A percentile compares a stretch with the other conserved stretches of the same genome.
These are phyloP conservation scores for Calonectria hawksworthii DNA, from an alignment of 2,329 filamentous ascomycete genomes.

Conservation along the genomic window DNA sequence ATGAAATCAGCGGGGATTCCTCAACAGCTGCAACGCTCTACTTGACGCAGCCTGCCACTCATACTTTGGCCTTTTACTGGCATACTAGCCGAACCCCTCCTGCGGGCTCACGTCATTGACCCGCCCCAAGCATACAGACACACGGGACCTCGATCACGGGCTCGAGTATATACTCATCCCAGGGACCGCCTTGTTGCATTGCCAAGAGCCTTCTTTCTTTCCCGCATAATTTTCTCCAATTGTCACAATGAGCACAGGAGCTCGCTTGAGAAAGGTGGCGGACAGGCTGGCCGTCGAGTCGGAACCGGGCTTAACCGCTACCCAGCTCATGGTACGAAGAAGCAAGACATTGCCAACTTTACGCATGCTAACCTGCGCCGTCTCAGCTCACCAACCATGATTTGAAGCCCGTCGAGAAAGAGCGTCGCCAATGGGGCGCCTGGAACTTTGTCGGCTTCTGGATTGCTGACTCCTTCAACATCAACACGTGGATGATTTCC, in stretches of 20 bases:
- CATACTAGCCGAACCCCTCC: slow-evolving; percentile 24
- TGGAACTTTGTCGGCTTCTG: slow-evolving; percentile 94
- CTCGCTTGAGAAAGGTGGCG: slow-evolving; percentile 58
- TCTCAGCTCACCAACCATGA: slow-evolving; percentile 83
- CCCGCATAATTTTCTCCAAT: not conserved
- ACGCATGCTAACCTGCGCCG: slow-evolving; percentile 30
- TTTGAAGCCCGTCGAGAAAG: slow-evolving; percentile 84
- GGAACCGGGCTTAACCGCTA: slow-evolving; percentile 82
- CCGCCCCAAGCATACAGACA: slow-evolving; percentile 22
- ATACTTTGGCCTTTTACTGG: slow-evolving; percentile 18
- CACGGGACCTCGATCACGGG: slow-evolving; percentile 2
- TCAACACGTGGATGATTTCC: slow-evolving; percentile 96
- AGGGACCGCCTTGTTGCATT: not conserved
- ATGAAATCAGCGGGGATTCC: slow-evolving; percentile 35
- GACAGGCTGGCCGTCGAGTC: slow-evolving; percentile 79
- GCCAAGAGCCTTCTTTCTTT: not conserved
- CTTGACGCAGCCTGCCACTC: slow-evolving; percentile 26
- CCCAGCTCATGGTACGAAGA: slow-evolving; percentile 79
- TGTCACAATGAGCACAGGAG: slow-evolving; percentile 48
- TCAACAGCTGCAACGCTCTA: slow-evolving; percentile 20
- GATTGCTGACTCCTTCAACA: slow-evolving; percentile 89
- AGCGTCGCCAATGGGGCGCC: slow-evolving; percentile 84
- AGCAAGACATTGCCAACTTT: not conserved
- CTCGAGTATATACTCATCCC: not conserved
- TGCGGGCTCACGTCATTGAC: slow-evolving; percentile 37